Evolutionary conservation across 768 basidiomycete species (phyloP), one percentile per base, ranked within the genome.

Genomic region (Mycena belliarum): DNA sequence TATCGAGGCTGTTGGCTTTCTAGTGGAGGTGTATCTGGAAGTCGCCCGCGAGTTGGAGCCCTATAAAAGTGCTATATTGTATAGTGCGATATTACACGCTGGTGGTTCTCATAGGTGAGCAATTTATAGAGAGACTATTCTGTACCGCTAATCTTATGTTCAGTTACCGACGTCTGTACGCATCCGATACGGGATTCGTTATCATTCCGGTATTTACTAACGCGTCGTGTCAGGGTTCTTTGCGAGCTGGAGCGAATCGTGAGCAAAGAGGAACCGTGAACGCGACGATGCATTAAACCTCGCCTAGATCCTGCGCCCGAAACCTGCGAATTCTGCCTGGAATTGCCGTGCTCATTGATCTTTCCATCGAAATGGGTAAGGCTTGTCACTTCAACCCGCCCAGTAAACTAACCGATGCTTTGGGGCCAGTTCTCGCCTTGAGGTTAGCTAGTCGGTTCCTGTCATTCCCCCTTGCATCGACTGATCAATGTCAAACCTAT

Each of bases 211-310:
- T 32, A n/a, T n/a, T n/a, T n/a, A n/a, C n/a, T n/a, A n/a, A n/a
- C n/a, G n/a, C n/a, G n/a, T n/a, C n/a, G n/a, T n/a, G n/a, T n/a
- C 18, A 63, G 62, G 62, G 62, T 63, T 63, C 42, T 63, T 63
- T 41, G 57, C 62, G 3, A 35, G 18, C 14, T 63, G 62, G 62
- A 56, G 46, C 33, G 57, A 63, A 54, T 20, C 49, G 62, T 63
- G 45, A 52, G 62, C 54, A n/a, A n/a, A n/a, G n/a, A n/a, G n/a
- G n/a, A n/a, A n/a, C n/a, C n/a, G n/a, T n/a, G n/a, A n/a, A n/a
- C n/a, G n/a, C n/a, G n/a, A n/a, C n/a, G n/a, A 21, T 11, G 42
- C 12, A 25, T 15, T 45, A 14, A 20, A 18, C 15, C 3, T 23
- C 7, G 1, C 7, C 2, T 20, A 63, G 58, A 12, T 32, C 62